A percentile compares a stretch with the other conserved stretches of the same genome.
phyloP scores from a whole-genome alignment of 2,329 filamentous ascomycete species.

The Aspergillus latus region DNA sequence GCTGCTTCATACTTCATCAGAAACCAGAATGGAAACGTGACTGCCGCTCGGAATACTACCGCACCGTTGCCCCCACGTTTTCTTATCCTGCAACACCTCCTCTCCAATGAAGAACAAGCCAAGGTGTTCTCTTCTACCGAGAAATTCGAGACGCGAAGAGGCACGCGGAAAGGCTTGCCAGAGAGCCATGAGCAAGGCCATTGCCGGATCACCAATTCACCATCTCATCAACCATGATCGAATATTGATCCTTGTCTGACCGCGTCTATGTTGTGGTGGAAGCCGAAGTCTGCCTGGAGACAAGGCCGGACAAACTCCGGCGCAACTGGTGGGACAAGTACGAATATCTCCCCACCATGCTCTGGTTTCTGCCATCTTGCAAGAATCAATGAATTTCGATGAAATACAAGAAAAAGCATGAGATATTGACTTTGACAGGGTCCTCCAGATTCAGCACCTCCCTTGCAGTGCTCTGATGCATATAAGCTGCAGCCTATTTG shows the following conservation, averaged over 20 bases:
- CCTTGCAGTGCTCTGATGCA: neutral
- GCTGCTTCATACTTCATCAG: neutral
- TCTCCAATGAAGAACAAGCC: neutral
- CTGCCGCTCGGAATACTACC: neutral
- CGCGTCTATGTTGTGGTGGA: neutral
- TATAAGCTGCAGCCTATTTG: neutral
- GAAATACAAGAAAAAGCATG: no score
- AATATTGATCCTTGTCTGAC: neutral
- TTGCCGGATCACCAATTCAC: neutral
- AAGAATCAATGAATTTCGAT: no score
- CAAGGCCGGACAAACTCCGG: constrained; percentile 1
- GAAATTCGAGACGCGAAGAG: neutral
- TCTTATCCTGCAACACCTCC: neutral
- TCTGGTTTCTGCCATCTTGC: no score
- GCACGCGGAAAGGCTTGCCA: neutral
- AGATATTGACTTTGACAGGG: neutral
- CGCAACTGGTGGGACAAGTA: neutral
- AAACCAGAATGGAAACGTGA: neutral
- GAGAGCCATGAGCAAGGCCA: neutral
- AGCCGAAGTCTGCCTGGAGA: neutral
- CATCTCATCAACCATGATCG: neutral
- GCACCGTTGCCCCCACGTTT: constrained; percentile 9
- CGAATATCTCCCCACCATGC: no score
- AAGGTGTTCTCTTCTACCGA: neutral
- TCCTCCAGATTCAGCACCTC: neutral